Evolutionary conservation across 2,329 filamentous ascomycete species (phyloP).

Genomic region (Cryphonectria nitschkei): DNA sequence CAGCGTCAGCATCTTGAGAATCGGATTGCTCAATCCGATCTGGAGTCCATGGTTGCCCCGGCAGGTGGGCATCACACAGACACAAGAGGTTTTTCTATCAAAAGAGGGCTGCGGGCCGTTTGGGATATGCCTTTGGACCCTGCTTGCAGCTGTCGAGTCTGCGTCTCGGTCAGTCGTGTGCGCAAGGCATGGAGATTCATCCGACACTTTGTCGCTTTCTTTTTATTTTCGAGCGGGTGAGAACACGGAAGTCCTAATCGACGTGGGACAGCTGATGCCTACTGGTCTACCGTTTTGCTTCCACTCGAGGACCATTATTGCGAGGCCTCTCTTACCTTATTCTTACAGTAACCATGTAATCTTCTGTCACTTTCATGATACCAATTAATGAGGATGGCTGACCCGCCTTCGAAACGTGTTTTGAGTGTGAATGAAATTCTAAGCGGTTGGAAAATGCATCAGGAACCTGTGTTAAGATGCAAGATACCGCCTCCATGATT

Average conservation of each 20-base stretch:
- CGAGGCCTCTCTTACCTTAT: slow-evolving; percentile 27
- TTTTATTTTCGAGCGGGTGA: slow-evolving; percentile 27
- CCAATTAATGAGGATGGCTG: slow-evolving; percentile 49
- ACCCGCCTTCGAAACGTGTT: slow-evolving; percentile 29
- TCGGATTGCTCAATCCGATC: slow-evolving; percentile 12
- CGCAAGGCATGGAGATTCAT: slow-evolving; percentile 21
- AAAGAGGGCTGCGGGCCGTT: slow-evolving; percentile 22
- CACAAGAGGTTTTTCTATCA: slow-evolving; percentile 25
- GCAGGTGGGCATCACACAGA: slow-evolving; percentile 19
- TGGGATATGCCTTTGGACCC: slow-evolving; percentile 26
- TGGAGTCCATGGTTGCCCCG: slow-evolving; percentile 23
- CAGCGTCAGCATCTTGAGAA: slow-evolving; percentile 18
- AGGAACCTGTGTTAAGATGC: not conserved
- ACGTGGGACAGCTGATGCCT: slow-evolving; percentile 23
- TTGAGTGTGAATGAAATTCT: not conserved
- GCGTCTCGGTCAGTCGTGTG: slow-evolving; percentile 24
- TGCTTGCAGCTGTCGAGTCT: slow-evolving; percentile 24
- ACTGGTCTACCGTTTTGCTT: slow-evolving; percentile 22
- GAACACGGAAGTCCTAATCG: slow-evolving; percentile 20
- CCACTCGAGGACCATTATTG: slow-evolving; percentile 20
- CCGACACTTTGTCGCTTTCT: slow-evolving; percentile 28
- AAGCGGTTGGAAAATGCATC: not conserved
- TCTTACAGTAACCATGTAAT: slow-evolving; percentile 49
- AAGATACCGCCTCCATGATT: not conserved
- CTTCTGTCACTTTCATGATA: slow-evolving; percentile 52